A percentile compares a stretch with the other conserved stretches of the same genome.
These are phyloP conservation scores for Russula foetens DNA, from an alignment of 768 basidiomycete species.

Conservation along the genomic window DNA sequence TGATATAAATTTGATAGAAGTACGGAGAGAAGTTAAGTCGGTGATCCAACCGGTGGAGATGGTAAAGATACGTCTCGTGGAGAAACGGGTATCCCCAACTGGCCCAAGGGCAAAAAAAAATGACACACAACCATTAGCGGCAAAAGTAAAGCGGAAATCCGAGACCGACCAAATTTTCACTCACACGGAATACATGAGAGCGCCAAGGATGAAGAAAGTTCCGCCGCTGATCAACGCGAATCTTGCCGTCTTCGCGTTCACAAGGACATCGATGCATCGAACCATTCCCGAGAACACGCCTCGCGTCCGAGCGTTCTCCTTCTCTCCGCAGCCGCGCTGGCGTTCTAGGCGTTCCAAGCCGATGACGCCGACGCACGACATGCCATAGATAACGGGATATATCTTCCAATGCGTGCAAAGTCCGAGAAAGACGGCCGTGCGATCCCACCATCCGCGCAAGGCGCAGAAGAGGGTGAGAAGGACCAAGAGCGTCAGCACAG, in stretches of 20 bases:
- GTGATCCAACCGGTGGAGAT: conserved; percentile 84
- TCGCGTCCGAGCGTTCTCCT: background rate
- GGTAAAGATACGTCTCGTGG: conserved; percentile 89
- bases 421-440: conserved; percentile 67
- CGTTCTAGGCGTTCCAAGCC: conserved; percentile 19
- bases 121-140: background rate
- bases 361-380: conserved; percentile 60
- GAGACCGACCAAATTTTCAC: conserved; percentile 24
- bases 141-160: background rate
- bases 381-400: conserved; percentile 87
- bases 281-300: background rate
- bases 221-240: conserved; percentile 65
- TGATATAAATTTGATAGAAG: conserved; percentile 91
- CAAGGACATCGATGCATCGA: conserved; percentile 27
- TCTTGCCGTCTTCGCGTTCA: conserved; percentile 45
- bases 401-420: conserved; percentile 94
- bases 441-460: conserved; percentile 49
- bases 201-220: conserved; percentile 58
- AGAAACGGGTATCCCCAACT: conserved; percentile 96
- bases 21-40: conserved; percentile 98
- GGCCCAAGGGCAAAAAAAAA: background rate
- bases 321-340: too few species aligned
- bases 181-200: conserved; percentile 66
- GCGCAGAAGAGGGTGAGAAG: conserved; percentile 58
- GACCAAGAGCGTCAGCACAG: conserved; percentile 73